Conservation (phyloP, 441 rosid genomes). For the Eruca vesicaria region DNA sequence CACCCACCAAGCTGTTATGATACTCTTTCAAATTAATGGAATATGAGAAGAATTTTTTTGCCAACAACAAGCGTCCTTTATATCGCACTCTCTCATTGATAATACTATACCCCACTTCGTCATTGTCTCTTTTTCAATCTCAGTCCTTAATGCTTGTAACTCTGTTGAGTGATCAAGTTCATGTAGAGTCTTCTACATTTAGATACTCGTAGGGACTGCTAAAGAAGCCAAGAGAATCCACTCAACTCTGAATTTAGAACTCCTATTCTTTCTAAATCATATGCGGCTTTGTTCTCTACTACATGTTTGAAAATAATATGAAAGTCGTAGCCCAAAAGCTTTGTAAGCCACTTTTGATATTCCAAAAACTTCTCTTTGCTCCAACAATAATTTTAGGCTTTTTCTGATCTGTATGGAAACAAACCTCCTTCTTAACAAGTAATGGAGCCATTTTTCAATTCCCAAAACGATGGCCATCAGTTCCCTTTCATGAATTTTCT, state of each 20-base stretch:
- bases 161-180: neutral
- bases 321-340: neutral
- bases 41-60: neutral
- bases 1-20: neutral
- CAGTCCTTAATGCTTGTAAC: neutral
- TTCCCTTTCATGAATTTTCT: neutral
- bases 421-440: neutral
- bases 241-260: too few relatives aligned
- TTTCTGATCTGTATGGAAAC: neutral
- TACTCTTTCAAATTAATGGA: neutral
- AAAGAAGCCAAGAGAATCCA: too few relatives aligned
- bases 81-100: neutral
- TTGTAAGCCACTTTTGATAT: neutral
- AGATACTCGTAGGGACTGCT: neutral
- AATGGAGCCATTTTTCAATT: neutral
- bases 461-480: neutral
- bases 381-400: neutral
- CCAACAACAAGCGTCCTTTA: neutral
- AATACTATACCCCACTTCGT: neutral
- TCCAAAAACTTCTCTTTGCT: neutral
- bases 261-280: neutral
- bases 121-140: neutral
- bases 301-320: neutral
- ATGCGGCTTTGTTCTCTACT: neutral
- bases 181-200: neutral